Conservation (phyloP, 2,329 filamentous ascomycete genomes). For the Fusarium sp. region DNA sequence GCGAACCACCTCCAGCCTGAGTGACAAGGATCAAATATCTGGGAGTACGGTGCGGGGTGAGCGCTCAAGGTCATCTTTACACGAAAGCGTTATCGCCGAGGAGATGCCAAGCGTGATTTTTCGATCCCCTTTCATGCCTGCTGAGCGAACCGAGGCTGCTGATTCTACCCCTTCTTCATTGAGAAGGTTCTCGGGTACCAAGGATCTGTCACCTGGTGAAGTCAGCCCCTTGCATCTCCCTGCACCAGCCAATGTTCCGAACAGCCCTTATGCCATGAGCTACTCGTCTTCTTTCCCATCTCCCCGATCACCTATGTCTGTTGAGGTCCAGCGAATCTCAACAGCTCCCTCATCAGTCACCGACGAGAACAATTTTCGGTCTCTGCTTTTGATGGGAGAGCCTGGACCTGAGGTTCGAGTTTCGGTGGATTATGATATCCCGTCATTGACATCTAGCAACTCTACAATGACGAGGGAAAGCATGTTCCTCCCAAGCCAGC, state of each 20-base stretch:
- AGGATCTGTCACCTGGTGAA: slow-evolving; percentile 62
- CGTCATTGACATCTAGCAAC: slow-evolving; percentile 77
- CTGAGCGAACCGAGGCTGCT: slow-evolving; percentile 46
- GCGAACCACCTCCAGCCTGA: slow-evolving; percentile 58
- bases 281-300: slow-evolving; percentile 74
- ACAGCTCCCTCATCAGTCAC: slow-evolving; percentile 78
- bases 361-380: slow-evolving; percentile 76
- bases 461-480: slow-evolving; percentile 81
- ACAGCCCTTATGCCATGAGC: slow-evolving; percentile 72
- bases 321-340: slow-evolving; percentile 77
- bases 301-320: slow-evolving; percentile 73
- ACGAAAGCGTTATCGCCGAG: slow-evolving; percentile 61
- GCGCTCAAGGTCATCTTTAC: slow-evolving; percentile 59
- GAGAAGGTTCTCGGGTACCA: slow-evolving; percentile 51
- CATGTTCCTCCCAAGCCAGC: slow-evolving; percentile 55
- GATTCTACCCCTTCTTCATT: slow-evolving; percentile 58
- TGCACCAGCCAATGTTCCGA: slow-evolving; percentile 56
- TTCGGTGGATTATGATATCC: slow-evolving; percentile 75
- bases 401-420: slow-evolving; percentile 76
- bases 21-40: slow-evolving; percentile 47
- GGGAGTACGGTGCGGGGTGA: slow-evolving; percentile 54
- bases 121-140: slow-evolving; percentile 49
- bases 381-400: slow-evolving; percentile 73
- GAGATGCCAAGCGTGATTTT: slow-evolving; percentile 54
- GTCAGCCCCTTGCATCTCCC: slow-evolving; percentile 57